Base-by-base conservation (phyloP, 441 rosid species). In the Aleurites moluccanus region DNA sequence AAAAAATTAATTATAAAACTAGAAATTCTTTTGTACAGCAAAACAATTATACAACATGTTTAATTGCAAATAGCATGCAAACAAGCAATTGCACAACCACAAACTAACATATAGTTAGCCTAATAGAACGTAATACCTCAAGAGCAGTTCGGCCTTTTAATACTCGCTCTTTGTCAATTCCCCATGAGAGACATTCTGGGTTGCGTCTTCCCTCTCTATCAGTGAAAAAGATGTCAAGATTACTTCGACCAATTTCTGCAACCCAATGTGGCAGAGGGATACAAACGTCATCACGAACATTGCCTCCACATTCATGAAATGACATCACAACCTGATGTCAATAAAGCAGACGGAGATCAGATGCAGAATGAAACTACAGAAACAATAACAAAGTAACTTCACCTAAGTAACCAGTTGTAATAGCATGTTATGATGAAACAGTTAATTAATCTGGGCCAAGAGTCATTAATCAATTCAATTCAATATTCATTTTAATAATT, bases 291-390 rank as follows among this genome's bases (percentile, higher is more conserved):
- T 96, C 99, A 77, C 98, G 98, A 76, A 96, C 94, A 81, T 92
- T 94, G 79, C 98, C 98, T 57, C 99, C 99, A 83, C 99, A 96
- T 91, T 94, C 99, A 86, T 96, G 98, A 85, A 96, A 96, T 60
- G 98, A 94, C 98, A 96, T 86, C 67, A 92, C 89, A 81, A 94
- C 98, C 99, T 96, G 90, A 74, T 59, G 52, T 67, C 47, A 69
- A 70, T 44, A 67, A 49, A 70, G 64, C 56, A 79, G 52, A 44
- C 60, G 70, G 64, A 72, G 62, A 72, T 80, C 69, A 81, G 59
- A 78, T 50, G 68, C 53, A 60, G 77, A 74, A 73, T 40, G 64
- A 67, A 80, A 56, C 67, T 64, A 77, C 67, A 67, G 35, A 70
- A 69, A 42, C 49, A 55, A 49, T 60, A 64, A 65, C 11, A 78